A percentile compares a stretch with the other conserved stretches of the same genome.
Evolutionary conservation across 2,329 filamentous ascomycete species (phyloP).

Genomic region (Zasmidium citrigriseum): DNA sequence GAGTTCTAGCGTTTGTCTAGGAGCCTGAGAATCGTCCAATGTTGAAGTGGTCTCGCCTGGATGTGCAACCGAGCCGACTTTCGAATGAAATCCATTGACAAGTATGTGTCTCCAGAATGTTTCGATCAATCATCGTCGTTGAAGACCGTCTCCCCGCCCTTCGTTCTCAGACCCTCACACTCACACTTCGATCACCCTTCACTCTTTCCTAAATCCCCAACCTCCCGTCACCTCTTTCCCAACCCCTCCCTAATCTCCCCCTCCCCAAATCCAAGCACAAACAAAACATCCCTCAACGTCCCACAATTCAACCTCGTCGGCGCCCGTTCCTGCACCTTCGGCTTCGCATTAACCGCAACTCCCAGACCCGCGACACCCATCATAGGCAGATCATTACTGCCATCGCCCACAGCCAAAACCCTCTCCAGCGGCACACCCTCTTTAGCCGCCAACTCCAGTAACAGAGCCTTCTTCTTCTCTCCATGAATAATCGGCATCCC

Average conservation of each 20-base stretch:
- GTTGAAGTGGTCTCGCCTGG: too few species aligned
- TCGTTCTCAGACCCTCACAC: background rate
- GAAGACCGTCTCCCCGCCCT: too few species aligned
- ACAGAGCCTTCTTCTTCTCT: constrained; percentile 70
- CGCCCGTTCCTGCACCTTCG: constrained; percentile 76
- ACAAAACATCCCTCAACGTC: constrained; percentile 70
- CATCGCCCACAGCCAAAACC: constrained; percentile 75
- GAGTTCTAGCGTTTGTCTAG: too few species aligned
- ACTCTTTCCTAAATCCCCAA: background rate
- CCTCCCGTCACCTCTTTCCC: too few species aligned
- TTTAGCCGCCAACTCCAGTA: constrained; percentile 68
- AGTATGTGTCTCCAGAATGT: too few species aligned
- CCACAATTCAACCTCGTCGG: constrained; percentile 70
- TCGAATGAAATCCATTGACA: too few species aligned
- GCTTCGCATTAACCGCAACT: constrained; percentile 83
- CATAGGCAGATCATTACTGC: constrained; percentile 82
- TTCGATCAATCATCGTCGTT: too few species aligned
- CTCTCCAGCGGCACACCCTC: constrained; percentile 67
- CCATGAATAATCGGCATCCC: constrained; percentile 73
- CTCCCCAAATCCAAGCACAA: constrained; percentile 62
- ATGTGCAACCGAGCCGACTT: too few species aligned
- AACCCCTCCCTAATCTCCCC: constrained; percentile 23
- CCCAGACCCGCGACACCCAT: constrained; percentile 73
- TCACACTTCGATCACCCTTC: background rate
- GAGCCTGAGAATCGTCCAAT: too few species aligned